Evolutionary conservation across 768 basidiomycete genomes (phyloP), one percentile per base, ranked within the genome.

Genomic region (Calocera viscosa): DNA sequence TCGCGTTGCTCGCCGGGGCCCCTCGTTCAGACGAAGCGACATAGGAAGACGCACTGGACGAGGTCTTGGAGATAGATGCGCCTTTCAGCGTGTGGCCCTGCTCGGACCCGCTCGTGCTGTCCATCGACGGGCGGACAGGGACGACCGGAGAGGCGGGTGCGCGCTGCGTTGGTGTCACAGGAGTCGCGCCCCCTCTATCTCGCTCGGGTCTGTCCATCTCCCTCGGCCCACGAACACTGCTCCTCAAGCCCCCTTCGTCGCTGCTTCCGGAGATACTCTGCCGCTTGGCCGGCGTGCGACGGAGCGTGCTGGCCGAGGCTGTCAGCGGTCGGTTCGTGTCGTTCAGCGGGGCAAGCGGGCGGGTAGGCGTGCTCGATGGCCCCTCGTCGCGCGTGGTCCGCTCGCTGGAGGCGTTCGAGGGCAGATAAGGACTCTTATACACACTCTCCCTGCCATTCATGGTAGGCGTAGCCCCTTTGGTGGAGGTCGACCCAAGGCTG

Each of bases 341-440:
- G 53, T 60, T 60, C 26, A 60, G 53, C 53, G 53, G 53, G 24
- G 53, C 30, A 26, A 32, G 7, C 2, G 14, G 14, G 16, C 53
- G 24, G 26, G 53, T 60, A 10, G 53, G 53, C 26, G 53, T 60
- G 53, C 24, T 60, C 24, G 11, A 28, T 5, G 14, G 2, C 16
- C 30, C 53, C 14, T 11, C 14, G 14, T 26, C 53, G 53, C 14
- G 43, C 24, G 24, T 26, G 30, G 11, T 22, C 14, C 30, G 16
- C 26, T 60, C 53, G 53, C 53, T 60, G 53, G 14, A 5, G 19
- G 53, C 11, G 53, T 60, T 22, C 30, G 53, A 60, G 7, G 53
- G 53, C 14, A 60, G 53, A 30, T 60, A 60, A 14, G 53, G 53
- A 26, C 53, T 60, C 53, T 60, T 60, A 60, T 60, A 60, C 26